phyloP scores from a whole-genome alignment of 352 stramenopile genomes.

The Phytopythium sindhum region DNA sequence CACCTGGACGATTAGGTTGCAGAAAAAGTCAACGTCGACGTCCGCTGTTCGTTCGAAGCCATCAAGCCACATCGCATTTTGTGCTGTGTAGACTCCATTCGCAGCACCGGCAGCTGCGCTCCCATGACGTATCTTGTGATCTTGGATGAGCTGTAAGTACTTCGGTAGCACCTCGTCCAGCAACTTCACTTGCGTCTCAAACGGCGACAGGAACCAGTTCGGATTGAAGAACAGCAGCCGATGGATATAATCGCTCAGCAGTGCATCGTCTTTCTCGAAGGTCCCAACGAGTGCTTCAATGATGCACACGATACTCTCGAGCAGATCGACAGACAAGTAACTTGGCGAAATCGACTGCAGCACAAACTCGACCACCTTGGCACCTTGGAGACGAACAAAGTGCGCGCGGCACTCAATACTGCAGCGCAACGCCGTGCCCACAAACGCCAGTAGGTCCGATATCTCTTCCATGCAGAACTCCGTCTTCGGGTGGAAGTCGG shows the following conservation, averaged over 20 bases:
- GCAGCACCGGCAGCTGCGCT: neutral
- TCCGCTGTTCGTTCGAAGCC: constrained; percentile 10
- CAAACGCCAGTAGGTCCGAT: constrained; percentile 57
- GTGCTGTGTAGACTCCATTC: neutral
- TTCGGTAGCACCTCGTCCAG: constrained; percentile 52
- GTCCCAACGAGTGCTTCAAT: constrained; percentile 51
- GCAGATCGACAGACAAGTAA: constrained; percentile 54
- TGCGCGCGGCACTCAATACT: constrained; percentile 69
- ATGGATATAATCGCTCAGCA: constrained; percentile 47
- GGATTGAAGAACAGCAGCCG: constrained; percentile 73
- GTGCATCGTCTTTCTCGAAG: constrained; percentile 25
- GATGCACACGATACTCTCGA: constrained; percentile 62
- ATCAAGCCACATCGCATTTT: neutral
- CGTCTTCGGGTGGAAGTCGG: constrained; percentile 69
- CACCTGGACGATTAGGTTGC: constrained; percentile 67
- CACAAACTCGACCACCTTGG: constrained; percentile 76
- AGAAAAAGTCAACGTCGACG: constrained; percentile 76
- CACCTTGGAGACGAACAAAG: constrained; percentile 62
- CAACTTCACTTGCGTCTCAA: constrained; percentile 71
- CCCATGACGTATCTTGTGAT: constrained; percentile 8
- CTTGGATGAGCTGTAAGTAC: constrained; percentile 57
- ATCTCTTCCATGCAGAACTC: constrained; percentile 71
- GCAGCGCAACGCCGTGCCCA: constrained; percentile 44
- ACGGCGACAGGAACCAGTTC: constrained; percentile 77
- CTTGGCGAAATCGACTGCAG: constrained; percentile 71